Evolutionary conservation across 2,329 filamentous ascomycete species (phyloP), one percentile per base, ranked within the genome.

Genomic region (Coniochaeta sp.): DNA sequence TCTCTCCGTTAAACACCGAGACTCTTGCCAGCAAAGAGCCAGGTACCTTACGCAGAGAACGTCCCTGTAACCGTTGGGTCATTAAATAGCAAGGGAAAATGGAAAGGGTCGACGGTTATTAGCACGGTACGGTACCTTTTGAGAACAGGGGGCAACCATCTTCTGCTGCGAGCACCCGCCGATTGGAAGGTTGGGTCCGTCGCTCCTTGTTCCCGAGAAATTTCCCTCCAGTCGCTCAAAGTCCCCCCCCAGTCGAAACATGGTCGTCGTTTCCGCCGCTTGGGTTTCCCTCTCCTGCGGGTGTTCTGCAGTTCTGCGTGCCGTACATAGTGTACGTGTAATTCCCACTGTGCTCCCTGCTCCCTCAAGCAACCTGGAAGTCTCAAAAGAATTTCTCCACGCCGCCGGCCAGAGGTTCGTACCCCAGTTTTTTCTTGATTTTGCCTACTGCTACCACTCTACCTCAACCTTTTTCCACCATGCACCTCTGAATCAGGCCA

Each of bases 181-280:
- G 47, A 52, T 52, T 52, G 47, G 24, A 52, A 31, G 47, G 47
- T 52, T 52, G 47, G 22, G 47, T 52, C 47, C 24, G 47, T 52
- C 43, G 43, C 43, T 47, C 43, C 43, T 55, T 55, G 52, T 57
- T 57, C 54, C 54, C 54, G 54, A 57, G 34, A 57, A 57, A 57
- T 57, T 57, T 57, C 54, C 54, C 54, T 57, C 54, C 54, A 57
- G 26, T 36, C 52, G 12, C 26, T 9, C 7, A 6, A n/a, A 36
- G 34, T 36, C 34, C 5, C 7, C 34, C 14, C 34, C 34, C 52
- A n/a, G 31, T 22, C 19, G 31, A 57, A 34, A 57, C 54, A 57
- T 57, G n/a, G n/a, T n/a, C 47, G 31, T 52, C 47, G 26, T 52
- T 31, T 26, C 47, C 47, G 47, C 47, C 26, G 43, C 43, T 47